Conservation (phyloP, 2,329 filamentous ascomycete species). For the Colletotrichum salicis region DNA sequence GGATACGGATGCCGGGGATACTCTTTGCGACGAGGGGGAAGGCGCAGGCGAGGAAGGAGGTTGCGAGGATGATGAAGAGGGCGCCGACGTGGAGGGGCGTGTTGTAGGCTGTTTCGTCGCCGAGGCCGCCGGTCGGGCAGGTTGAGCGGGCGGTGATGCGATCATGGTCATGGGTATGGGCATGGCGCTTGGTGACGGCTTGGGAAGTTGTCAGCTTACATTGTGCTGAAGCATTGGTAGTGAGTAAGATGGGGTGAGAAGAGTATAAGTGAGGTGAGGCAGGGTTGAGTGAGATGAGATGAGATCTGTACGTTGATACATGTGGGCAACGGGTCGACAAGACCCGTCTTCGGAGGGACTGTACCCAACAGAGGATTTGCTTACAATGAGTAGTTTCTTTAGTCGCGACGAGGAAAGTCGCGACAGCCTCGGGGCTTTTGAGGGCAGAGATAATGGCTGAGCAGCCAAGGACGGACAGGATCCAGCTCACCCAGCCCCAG, state of each 20-base stretch:
- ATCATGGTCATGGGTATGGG: background rate
- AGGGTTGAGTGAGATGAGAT: background rate
- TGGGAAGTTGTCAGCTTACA: slow-evolving; percentile 1
- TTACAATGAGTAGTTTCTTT: slow-evolving; percentile 13
- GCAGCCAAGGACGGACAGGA: slow-evolving; percentile 53
- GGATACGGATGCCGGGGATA: slow-evolving; percentile 64
- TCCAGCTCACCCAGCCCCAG: slow-evolving; percentile 55
- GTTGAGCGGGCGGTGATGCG: slow-evolving; percentile 30
- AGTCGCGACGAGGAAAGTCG: slow-evolving; percentile 24
- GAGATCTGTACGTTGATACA: background rate
- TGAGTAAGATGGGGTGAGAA: background rate
- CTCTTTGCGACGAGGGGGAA: slow-evolving; percentile 66
- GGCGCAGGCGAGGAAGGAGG: slow-evolving; percentile 59
- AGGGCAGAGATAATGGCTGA: slow-evolving; percentile 44
- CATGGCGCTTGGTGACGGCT: slow-evolving; percentile 21
- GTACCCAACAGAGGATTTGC: slow-evolving; percentile 28
- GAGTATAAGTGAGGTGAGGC: background rate
- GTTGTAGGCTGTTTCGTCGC: slow-evolving; percentile 58
- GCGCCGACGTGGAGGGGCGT: slow-evolving; percentile 67
- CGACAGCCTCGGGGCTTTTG: slow-evolving; percentile 33
- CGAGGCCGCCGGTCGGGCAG: slow-evolving; percentile 43
- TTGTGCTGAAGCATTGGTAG: background rate
- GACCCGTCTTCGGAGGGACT: no score
- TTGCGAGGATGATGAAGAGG: slow-evolving; percentile 59
- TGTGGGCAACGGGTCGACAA: slow-evolving; percentile 7